Percentiles rank a stretch among this genome's conserved stretches.
These are phyloP conservation scores for Gnomoniopsis sp. DNA, from an alignment of 2,329 filamentous ascomycete genomes.

Conservation along the genomic window DNA sequence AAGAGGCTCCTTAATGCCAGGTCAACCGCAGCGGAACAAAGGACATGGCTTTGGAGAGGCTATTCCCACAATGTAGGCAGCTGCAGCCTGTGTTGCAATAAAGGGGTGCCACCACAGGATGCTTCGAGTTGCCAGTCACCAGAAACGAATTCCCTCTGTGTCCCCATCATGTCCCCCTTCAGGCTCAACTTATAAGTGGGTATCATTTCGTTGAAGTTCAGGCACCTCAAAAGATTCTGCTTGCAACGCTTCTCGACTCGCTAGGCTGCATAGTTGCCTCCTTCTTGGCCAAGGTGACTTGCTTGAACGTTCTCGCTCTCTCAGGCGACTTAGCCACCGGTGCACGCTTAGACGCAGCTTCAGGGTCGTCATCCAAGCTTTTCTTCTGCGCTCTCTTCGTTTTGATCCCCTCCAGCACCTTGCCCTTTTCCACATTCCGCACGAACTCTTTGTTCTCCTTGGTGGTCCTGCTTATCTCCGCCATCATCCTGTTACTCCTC, in stretches of 20 bases:
- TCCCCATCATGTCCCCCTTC: not conserved
- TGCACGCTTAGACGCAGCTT: conserved; percentile 14
- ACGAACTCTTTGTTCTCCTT: conserved; percentile 81
- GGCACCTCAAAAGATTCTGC: conserved; percentile 57
- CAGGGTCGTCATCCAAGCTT: conserved; percentile 32
- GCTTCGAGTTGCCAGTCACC: not conserved
- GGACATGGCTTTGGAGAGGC: not conserved
- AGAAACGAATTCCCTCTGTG: not conserved
- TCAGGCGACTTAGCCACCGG: conserved; percentile 21
- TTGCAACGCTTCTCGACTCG: conserved; percentile 56
- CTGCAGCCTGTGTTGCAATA: not conserved
- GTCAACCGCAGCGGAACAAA: not conserved
- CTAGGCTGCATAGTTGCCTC: conserved; percentile 45
- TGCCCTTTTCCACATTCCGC: conserved; percentile 73
- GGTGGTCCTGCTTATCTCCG: conserved; percentile 71
- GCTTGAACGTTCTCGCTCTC: conserved; percentile 58
- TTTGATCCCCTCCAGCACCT: conserved; percentile 74
- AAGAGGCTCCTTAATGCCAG: not conserved
- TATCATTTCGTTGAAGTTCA: not conserved
- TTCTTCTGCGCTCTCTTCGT: conserved; percentile 51
- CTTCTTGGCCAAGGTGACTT: conserved; percentile 55
- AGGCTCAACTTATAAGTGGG: not conserved
- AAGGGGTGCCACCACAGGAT: not conserved
- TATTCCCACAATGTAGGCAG: not conserved
- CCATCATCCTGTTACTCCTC: conserved; percentile 68